Conservation (phyloP, 2,329 filamentous ascomycete genomes). For the Emergomyces orientalis region DNA sequence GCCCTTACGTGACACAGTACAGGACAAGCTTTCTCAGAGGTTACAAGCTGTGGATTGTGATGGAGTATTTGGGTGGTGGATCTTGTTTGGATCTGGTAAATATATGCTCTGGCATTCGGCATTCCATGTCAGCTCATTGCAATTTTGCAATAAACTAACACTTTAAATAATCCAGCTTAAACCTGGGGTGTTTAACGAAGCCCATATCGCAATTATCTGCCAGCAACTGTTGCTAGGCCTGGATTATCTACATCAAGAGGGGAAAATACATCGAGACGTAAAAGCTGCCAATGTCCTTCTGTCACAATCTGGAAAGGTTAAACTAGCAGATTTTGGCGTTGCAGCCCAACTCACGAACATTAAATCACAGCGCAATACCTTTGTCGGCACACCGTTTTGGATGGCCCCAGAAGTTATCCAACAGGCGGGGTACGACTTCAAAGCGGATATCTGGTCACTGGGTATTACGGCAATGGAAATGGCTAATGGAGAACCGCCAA, state of each 20-base stretch:
- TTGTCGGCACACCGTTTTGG: conserved; percentile 95
- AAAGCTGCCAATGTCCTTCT: conserved; percentile 94
- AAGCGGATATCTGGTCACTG: conserved; percentile 87
- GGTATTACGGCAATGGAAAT: conserved; percentile 89
- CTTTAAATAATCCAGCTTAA: conserved; percentile 54
- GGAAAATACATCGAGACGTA: conserved; percentile 94
- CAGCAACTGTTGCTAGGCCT: conserved; percentile 81
- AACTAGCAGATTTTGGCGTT: conserved; percentile 94
- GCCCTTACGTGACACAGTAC: conserved; percentile 90
- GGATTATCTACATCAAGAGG: conserved; percentile 86
- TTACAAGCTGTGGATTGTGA: conserved; percentile 97
- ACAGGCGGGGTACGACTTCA: conserved; percentile 74
- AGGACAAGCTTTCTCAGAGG: conserved; percentile 93
- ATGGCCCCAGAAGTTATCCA: conserved; percentile 95
- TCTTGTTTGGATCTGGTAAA: conserved; percentile 86
- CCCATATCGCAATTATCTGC: conserved; percentile 88
- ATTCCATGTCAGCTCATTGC: conserved; percentile 10
- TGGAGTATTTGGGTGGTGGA: conserved; percentile 93
- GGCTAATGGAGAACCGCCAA: conserved; percentile 78
- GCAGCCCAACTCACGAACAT: conserved; percentile 95
- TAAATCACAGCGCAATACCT: conserved; percentile 94
- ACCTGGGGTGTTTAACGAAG: conserved; percentile 78
- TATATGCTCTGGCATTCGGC: conserved; percentile 4
- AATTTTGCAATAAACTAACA: conserved; percentile 8
- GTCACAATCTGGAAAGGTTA: conserved; percentile 83